phyloP scores from a whole-genome alignment of 805 yeast genomes.

The Candida silvicultrix region DNA sequence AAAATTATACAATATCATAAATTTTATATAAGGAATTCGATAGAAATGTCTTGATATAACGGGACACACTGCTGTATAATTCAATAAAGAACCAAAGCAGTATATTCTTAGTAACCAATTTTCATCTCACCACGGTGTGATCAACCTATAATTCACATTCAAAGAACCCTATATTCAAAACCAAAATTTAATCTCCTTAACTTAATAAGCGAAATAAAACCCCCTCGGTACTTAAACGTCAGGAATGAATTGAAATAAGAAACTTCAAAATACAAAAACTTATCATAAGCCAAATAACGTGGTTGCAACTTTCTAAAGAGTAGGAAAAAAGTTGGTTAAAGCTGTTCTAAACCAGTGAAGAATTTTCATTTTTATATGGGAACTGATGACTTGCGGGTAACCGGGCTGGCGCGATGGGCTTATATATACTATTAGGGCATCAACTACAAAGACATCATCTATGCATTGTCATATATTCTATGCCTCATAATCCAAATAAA shows the following conservation, averaged over 20 bases:
- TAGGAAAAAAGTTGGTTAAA: conserved; percentile 6
- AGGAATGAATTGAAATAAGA: conserved; percentile 2
- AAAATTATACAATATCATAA: no score
- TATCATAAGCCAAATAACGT: conserved; percentile 20
- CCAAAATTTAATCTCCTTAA: conserved; percentile 23
- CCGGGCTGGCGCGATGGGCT: no score
- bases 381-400: neutral
- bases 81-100: conserved; percentile 5
- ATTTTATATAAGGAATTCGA: no score
- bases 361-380: neutral
- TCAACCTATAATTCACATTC: conserved; percentile 24
- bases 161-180: conserved; percentile 2
- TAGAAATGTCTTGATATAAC: conserved; percentile 26
- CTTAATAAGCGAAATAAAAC: conserved; percentile 26
- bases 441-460: no score
- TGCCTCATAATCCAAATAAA: conserved; percentile 13
- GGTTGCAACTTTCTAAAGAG: conserved; percentile 26
- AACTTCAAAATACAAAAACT: conserved; percentile 7
- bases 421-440: neutral
- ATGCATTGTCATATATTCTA: no score
- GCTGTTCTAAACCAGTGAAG: no score
- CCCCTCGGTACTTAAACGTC: conserved; percentile 6
- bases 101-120: conserved; percentile 25
- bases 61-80: conserved; percentile 25
- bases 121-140: conserved; percentile 23